Evolutionary conservation across 352 stramenopile species (phyloP).

Genomic region (Globisporangium canariense): DNA sequence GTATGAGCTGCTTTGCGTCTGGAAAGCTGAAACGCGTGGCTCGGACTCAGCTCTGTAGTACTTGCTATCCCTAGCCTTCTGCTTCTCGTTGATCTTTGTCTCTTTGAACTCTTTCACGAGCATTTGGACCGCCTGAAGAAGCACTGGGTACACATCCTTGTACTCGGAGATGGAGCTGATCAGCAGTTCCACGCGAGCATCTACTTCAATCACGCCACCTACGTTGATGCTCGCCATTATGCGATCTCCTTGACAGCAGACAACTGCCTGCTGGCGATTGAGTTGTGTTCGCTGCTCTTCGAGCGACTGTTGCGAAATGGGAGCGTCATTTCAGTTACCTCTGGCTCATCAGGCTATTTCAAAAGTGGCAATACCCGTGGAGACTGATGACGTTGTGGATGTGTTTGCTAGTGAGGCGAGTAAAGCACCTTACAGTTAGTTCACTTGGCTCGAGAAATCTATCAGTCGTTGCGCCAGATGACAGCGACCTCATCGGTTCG

Average conservation of each 20-base stretch:
- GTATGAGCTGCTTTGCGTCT: neutral
- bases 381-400: neutral
- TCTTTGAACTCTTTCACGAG: slow-evolving; percentile 17
- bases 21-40: neutral
- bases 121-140: slow-evolving; percentile 24
- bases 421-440: neutral
- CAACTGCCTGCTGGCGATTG: neutral
- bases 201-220: slow-evolving; percentile 15
- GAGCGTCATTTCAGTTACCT: neutral
- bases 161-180: slow-evolving; percentile 30
- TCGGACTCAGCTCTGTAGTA: neutral
- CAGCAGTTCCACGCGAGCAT: slow-evolving; percentile 23
- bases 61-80: neutral
- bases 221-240: neutral
- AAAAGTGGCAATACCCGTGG: neutral
- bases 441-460: neutral
- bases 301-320: slow-evolving; percentile 1
- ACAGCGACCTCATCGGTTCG: slow-evolving; percentile 97
- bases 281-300: neutral
- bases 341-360: neutral
- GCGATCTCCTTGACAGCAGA: neutral
- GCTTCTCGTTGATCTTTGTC: neutral
- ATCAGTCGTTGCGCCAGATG: slow-evolving; percentile 92
- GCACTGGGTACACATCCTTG: slow-evolving; percentile 28
- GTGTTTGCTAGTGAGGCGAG: neutral